Evolutionary conservation across 2,329 filamentous ascomycete species (phyloP).

Genomic region (Thelonectria blattea): DNA sequence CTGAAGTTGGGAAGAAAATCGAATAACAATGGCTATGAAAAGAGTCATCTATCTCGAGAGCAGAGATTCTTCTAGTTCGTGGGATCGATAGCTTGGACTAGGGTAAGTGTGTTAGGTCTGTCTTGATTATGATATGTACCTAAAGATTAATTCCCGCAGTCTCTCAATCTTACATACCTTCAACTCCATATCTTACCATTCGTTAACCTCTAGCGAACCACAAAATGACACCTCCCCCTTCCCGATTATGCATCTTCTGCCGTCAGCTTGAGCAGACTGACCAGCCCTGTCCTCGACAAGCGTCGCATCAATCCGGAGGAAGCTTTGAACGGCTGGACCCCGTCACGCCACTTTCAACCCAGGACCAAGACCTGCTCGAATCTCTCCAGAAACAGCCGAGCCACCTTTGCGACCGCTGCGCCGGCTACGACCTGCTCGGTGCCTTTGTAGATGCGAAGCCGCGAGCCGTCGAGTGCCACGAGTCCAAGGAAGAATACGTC

Average conservation of each 20-base stretch:
- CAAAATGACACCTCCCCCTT: neutral
- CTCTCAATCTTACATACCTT: no score
- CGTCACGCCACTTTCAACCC: neutral
- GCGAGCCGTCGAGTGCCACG: neutral
- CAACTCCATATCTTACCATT: no score
- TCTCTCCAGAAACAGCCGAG: neutral
- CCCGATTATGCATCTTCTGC: constrained; percentile 5
- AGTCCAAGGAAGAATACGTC: neutral
- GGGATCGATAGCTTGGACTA: no score
- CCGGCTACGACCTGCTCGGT: neutral
- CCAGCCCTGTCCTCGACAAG: neutral
- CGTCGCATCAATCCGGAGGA: neutral
- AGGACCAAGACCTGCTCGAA: neutral
- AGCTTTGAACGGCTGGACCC: neutral
- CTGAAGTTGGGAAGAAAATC: no score
- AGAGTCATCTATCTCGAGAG: no score
- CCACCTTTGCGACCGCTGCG: neutral
- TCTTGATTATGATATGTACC: no score
- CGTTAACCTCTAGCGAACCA: no score
- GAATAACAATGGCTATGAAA: no score
- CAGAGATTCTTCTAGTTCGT: no score
- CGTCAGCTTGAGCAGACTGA: neutral
- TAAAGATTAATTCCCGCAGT: no score
- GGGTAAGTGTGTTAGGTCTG: no score
- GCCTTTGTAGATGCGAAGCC: neutral